Conservation (phyloP, 345 rosid species). For the Orychophragmus violaceus region DNA sequence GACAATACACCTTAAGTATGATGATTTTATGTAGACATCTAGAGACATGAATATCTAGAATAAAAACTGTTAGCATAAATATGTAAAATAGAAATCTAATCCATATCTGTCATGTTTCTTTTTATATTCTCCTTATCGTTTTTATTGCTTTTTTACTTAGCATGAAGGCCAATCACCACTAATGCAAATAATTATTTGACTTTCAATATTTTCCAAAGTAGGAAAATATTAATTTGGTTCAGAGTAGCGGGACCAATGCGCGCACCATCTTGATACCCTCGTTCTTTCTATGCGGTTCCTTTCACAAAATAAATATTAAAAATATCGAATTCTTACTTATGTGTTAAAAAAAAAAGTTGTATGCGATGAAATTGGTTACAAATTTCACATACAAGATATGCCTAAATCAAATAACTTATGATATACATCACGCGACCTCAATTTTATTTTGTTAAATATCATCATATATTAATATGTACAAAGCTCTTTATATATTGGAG, state of each 20-base stretch:
- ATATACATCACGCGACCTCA: not conserved
- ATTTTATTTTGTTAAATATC: not conserved
- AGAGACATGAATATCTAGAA: not conserved
- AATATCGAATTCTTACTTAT: not conserved
- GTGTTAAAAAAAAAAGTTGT: not conserved
- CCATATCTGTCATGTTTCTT: slow-evolving; percentile 5
- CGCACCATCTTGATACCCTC: slow-evolving; percentile 17
- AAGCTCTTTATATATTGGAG: not conserved
- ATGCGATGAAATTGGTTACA: not conserved
- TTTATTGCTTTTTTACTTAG: not conserved
- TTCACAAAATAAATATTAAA: not conserved
- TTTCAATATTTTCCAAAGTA: slow-evolving; percentile 7
- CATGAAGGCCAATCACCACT: slow-evolving; percentile 28
- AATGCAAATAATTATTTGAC: slow-evolving; percentile 16
- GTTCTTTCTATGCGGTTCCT: slow-evolving; percentile 7
- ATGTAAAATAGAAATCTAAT: not conserved
- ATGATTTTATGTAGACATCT: not conserved
- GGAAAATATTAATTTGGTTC: slow-evolving; percentile 13
- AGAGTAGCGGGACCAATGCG: slow-evolving; percentile 13
- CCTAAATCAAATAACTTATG: not conserved
- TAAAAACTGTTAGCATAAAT: not conserved
- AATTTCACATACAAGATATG: not conserved
- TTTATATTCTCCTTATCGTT: not conserved
- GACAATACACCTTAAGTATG: not conserved
- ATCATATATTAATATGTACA: not conserved